Conservation (phyloP, 2,329 filamentous ascomycete genomes). For the Chaetomium sp. region DNA sequence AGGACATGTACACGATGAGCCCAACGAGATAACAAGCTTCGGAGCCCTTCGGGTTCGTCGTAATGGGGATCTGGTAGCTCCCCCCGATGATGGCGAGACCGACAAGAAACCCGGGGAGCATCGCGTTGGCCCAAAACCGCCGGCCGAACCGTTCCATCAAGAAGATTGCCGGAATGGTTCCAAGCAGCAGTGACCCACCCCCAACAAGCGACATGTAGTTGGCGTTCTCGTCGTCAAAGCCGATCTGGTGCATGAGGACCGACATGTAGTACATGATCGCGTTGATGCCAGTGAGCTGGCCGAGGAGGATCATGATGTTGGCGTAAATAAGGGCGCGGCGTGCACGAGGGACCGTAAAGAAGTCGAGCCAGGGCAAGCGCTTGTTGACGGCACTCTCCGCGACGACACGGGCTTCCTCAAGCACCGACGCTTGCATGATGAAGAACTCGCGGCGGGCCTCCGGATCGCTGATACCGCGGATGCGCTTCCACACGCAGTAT, state of each 20-base stretch:
- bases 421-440: constrained; percentile 6
- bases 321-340: constrained; percentile 9
- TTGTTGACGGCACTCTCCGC: constrained; percentile 10
- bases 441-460: constrained; percentile 9
- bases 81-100: constrained; percentile 8
- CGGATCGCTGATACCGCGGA: constrained; percentile 3
- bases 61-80: constrained; percentile 7
- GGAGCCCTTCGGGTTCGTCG: constrained; percentile 1
- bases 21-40: constrained; percentile 10
- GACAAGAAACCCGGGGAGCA: constrained; percentile 8
- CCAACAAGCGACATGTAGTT: constrained; percentile 13
- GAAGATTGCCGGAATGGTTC: constrained; percentile 6
- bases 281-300: constrained; percentile 11
- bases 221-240: constrained; percentile 7
- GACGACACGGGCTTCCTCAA: constrained; percentile 1
- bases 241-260: constrained; percentile 10
- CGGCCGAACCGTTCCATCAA: constrained; percentile 9
- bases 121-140: constrained; percentile 11
- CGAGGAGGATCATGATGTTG: constrained; percentile 10
- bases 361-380: constrained; percentile 11
- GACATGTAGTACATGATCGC: constrained; percentile 13
- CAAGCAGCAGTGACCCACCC: constrained; percentile 4
- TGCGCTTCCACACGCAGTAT: constrained; percentile 10
- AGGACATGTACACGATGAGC: constrained; percentile 9
- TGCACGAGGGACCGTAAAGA: constrained; percentile 9